Base-by-base conservation (phyloP, 306 rosid species). In the Lathyrus sativus region DNA sequence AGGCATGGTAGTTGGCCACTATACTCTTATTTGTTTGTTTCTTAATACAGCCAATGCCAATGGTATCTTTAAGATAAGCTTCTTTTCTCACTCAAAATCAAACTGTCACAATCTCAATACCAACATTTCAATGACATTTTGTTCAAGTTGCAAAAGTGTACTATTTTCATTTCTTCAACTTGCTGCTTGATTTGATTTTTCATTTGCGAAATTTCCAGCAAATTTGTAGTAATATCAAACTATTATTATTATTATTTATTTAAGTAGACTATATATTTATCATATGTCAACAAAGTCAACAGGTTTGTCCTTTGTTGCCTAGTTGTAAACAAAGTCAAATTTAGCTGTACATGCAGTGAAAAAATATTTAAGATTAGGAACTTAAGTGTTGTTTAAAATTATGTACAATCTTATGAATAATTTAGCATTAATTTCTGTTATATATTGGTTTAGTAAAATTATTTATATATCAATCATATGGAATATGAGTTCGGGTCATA, bases 211-310 rank as follows among this genome's bases (percentile, higher is more conserved):
- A 48, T 61, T 62, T 50, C 38, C n/a, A 17, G 1, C n/a, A 15
- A 24, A 17, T 41, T 26, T 49, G 12, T 17, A 33, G 14, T 13
- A 38, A 26, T 24, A 28, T 7, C 18, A 44, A 65, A 44, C 11
- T 35, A 31, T 10, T 53, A 18, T 8, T 50, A 24, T 1, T 67
- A 46, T 56, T 19, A 35, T 14, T 18, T 24, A 39, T 11, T 33
- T 35, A 48, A 29, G 38, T 46, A 5, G n/a, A n/a, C n/a, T 9
- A n/a, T 4, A 45, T 15, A 0, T 39, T 74, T 77, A 7, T 1
- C 9, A 7, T 33, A 1, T 83, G 87, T 79, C 89, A 85, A 72
- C 85, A 53, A 72, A 65, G 85, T 79, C 83, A 78, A 78, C 65
- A 19, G 35, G 17, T 13, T n/a, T 50, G 69, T 41, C 39, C 1